phyloP scores from a whole-genome alignment of 2,329 filamentous ascomycete genomes.

The Fusarium falciforme region DNA sequence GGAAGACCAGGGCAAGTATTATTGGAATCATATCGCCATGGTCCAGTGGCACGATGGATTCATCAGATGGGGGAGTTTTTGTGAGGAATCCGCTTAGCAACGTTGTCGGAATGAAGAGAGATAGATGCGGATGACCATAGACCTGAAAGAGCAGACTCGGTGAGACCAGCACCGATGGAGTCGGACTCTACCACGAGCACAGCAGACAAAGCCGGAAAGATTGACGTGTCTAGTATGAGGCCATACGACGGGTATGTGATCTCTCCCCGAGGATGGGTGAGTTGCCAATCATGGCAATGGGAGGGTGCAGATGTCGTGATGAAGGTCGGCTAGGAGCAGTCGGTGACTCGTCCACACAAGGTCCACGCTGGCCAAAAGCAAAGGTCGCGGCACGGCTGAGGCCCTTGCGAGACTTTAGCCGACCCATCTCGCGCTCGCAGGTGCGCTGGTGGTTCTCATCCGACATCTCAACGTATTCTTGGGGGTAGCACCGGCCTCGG shows the following conservation, averaged over 20 bases:
- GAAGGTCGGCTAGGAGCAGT: constrained; percentile 62
- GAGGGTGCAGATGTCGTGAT: constrained; percentile 50
- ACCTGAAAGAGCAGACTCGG: constrained; percentile 36
- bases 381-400: constrained; percentile 91
- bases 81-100: constrained; percentile 27
- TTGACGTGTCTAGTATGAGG: constrained; percentile 65
- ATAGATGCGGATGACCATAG: constrained; percentile 33
- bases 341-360: constrained; percentile 68
- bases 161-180: constrained; percentile 44
- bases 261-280: constrained; percentile 62
- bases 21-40: constrained; percentile 30
- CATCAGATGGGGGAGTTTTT: constrained; percentile 17
- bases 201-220: constrained; percentile 41
- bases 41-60: constrained; percentile 20
- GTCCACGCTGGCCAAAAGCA: constrained; percentile 84
- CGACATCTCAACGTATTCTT: constrained; percentile 97
- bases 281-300: constrained; percentile 58
- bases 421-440: constrained; percentile 94
- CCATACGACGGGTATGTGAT: constrained; percentile 69
- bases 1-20: constrained; percentile 27
- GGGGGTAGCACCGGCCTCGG: constrained; percentile 85
- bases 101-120: constrained; percentile 21
- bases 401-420: constrained; percentile 89
- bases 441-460: constrained; percentile 91
- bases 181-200: constrained; percentile 40